A percentile compares a stretch with the other conserved stretches of the same genome.
Conservation (phyloP, 495 filamentous ascomycete genomes). For the Neurospora sp. region DNA sequence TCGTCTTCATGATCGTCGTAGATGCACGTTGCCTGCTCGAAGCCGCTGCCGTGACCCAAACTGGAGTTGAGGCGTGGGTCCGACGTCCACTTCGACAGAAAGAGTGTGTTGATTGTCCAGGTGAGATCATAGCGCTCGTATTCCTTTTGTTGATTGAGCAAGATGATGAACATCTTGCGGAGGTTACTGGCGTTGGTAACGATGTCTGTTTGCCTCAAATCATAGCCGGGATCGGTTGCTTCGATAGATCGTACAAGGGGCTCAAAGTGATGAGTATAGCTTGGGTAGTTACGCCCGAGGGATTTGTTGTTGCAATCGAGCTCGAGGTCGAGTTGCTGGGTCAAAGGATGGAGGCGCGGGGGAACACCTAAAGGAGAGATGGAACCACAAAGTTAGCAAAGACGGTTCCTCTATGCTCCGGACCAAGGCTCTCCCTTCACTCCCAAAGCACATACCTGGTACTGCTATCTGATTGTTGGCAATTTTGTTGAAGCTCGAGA, state of each 20-base stretch:
- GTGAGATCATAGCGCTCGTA: slow-evolving; percentile 15
- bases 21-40: slow-evolving; percentile 14
- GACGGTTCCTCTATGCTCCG: not conserved
- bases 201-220: slow-evolving; percentile 5
- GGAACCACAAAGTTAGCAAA: not conserved
- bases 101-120: slow-evolving; percentile 1
- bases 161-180: slow-evolving; percentile 15
- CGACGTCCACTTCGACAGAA: slow-evolving; percentile 12
- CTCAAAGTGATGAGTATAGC: slow-evolving; percentile 12
- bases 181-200: slow-evolving; percentile 17
- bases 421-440: not conserved
- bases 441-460: slow-evolving; percentile 9
- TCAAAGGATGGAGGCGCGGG: slow-evolving; percentile 8
- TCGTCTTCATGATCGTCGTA: slow-evolving; percentile 5
- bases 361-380: slow-evolving; percentile 5
- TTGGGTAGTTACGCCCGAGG: not conserved
- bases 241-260: slow-evolving; percentile 14
- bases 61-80: slow-evolving; percentile 4
- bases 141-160: not conserved
- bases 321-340: not conserved
- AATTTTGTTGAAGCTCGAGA: slow-evolving; percentile 20
- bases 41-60: slow-evolving; percentile 12
- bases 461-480: slow-evolving; percentile 13
- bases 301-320: slow-evolving; percentile 3
- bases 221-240: slow-evolving; percentile 2